phyloP scores from a whole-genome alignment of 2,329 filamentous ascomycete species.

The Alternaria longipes region DNA sequence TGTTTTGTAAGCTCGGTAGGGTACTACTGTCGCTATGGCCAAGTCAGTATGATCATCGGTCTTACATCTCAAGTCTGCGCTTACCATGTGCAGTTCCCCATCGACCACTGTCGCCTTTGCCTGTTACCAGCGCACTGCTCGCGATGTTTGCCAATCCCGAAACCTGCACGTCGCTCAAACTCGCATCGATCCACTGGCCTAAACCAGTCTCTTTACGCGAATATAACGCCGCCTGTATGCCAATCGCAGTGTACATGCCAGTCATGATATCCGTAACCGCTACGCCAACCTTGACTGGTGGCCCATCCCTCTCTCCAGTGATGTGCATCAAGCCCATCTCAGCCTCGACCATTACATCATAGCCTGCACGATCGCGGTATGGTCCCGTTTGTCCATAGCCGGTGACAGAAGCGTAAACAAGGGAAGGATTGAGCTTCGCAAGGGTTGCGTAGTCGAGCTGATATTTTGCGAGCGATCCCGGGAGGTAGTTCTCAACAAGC shows the following conservation, averaged over 20 bases:
- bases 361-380: conserved; percentile 85
- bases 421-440: conserved; percentile 77
- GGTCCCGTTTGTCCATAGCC: conserved; percentile 96
- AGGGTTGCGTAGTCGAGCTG: conserved; percentile 85
- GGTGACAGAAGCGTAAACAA: conserved; percentile 95
- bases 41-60: background rate
- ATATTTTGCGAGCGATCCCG: conserved; percentile 87
- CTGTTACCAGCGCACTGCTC: conserved; percentile 86
- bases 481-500: conserved; percentile 95
- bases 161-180: conserved; percentile 91
- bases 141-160: conserved; percentile 92
- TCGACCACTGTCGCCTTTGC: conserved; percentile 83
- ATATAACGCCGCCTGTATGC: conserved; percentile 89
- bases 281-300: conserved; percentile 97
- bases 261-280: conserved; percentile 96
- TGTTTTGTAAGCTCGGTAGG: conserved; percentile 81
- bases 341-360: conserved; percentile 99
- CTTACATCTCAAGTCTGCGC: conserved; percentile 15
- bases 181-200: conserved; percentile 91
- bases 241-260: conserved; percentile 91
- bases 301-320: conserved; percentile 84
- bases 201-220: conserved; percentile 76
- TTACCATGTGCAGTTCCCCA: conserved; percentile 96
- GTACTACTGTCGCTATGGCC: conserved; percentile 80
- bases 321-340: conserved; percentile 99